These are phyloP conservation scores for Coemansia sp. DNA, from an alignment of 192 early-diverging fungal species.

Conservation along the genomic window DNA sequence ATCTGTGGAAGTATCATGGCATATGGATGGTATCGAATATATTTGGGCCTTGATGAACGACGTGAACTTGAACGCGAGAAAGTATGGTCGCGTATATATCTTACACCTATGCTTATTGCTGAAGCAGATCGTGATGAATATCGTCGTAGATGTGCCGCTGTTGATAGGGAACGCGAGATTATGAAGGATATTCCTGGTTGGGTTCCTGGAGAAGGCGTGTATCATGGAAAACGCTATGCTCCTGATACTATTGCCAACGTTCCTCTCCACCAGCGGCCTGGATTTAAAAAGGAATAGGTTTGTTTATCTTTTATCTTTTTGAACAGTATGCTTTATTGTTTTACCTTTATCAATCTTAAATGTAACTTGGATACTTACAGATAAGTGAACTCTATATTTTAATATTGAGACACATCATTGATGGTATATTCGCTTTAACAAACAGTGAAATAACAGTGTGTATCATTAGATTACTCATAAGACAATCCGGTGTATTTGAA, in stretches of 20 bases:
- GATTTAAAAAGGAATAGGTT: conserved; percentile 25
- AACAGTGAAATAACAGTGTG: too few relatives aligned
- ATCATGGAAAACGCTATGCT: conserved; percentile 83
- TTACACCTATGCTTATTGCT: conserved; percentile 88
- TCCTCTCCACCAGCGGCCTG: conserved; percentile 43
- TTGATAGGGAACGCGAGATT: conserved; percentile 72
- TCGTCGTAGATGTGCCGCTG: conserved; percentile 72
- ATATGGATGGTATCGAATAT: conserved; percentile 76
- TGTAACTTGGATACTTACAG: not conserved
- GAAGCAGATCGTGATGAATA: conserved; percentile 91
- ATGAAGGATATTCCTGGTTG: conserved; percentile 85
- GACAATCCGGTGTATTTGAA: too few relatives aligned
- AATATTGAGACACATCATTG: too few relatives aligned
- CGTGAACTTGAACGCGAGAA: conserved; percentile 91
- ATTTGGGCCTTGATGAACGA: conserved; percentile 39
- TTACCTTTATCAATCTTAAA: conserved; percentile 1
- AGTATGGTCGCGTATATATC: conserved; percentile 88
- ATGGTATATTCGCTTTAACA: too few relatives aligned
- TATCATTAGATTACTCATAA: too few relatives aligned
- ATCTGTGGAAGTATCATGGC: conserved; percentile 72
- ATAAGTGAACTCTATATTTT: too few relatives aligned
- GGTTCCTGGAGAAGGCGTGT: conserved; percentile 82
- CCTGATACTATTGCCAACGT: conserved; percentile 52
- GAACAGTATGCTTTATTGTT: conserved; percentile 1
- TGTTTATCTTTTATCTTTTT: conserved; percentile 5